These are phyloP conservation scores for Favolaschia claudopus DNA, from an alignment of 768 basidiomycete species.

Conservation along the genomic window DNA sequence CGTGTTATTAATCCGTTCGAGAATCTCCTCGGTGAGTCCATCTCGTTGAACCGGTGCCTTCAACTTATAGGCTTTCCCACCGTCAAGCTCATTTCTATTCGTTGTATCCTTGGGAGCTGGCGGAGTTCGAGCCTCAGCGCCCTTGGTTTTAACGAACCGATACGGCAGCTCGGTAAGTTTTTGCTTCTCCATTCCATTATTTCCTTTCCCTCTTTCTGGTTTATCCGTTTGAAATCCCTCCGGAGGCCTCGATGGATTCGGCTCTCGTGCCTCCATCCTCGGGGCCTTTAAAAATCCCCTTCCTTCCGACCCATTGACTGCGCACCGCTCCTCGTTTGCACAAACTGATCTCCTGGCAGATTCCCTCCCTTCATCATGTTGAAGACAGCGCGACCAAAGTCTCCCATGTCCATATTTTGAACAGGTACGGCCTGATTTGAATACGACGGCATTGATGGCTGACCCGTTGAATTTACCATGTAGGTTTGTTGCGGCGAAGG, in stretches of 20 bases:
- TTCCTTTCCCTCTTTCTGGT: background rate
- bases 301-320: background rate
- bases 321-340: constrained; percentile 6
- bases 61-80: constrained; percentile 8
- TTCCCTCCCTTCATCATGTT: background rate
- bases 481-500: background rate
- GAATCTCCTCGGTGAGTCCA: constrained; percentile 7
- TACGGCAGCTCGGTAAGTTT: constrained; percentile 7
- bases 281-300: constrained; percentile 17
- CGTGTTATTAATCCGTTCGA: constrained; percentile 15
- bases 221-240: constrained; percentile 7
- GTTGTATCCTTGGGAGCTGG: background rate
- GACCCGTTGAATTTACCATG: background rate
- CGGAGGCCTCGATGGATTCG: constrained; percentile 4
- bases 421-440: background rate
- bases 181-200: background rate
- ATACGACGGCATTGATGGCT: background rate
- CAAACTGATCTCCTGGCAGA: background rate
- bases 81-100: background rate
- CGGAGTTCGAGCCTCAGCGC: constrained; percentile 12
- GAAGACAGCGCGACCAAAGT: constrained; percentile 9
- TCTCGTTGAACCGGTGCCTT: constrained; percentile 14
- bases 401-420: background rate
- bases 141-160: constrained; percentile 1
- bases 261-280: constrained; percentile 12